Evolutionary conservation across 2,329 filamentous ascomycete species (phyloP), one percentile per base, ranked within the genome.

Genomic region (Claviceps pazoutovae): DNA sequence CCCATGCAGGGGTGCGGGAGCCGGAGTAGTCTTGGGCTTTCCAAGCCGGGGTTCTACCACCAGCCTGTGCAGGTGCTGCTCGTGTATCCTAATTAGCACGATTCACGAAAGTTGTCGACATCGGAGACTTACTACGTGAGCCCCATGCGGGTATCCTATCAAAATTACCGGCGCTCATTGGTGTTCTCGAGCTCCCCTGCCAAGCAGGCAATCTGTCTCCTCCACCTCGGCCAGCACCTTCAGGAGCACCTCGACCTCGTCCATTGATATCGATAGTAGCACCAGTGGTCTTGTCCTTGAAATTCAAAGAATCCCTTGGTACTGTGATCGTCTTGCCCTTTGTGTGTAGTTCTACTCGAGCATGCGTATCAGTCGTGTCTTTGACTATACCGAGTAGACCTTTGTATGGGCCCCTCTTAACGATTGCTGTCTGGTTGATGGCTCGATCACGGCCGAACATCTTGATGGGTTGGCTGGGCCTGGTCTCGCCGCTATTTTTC

Each of bases 301-400:
- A 86, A 23, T 79, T 80, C n/a, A 98, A 71, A 53, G 84, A 80
- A 11, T 86, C 83, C 64, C 94, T 94, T 19, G 82, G 79, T 38
- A 97, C 80, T 7, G 84, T 89, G 55, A 97, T 81, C 16, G 87
- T 85, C 74, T 96, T 97, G 70, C 83, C 88, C 72, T 95, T 95
- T 5, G 90, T 90, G 64, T 97, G 91, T 41, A 98, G 73, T 69
- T 98, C 93, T 43, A 98, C 86, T 56, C 90, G 85, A 34, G 88
- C 91, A 61, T 86, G 81, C 3, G 80, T 80, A 60, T 94, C 90
- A 6, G 88, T 95, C 1, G 91, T 86, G 64, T 97, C 91, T 65
- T 95, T 96, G 60, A 98, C 90, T 58, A 96, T 95, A 60, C 93
- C 93, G 43, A 97, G 74, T 44, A 96, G 75, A 52, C 91, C 91